Conservation (phyloP, 371 early-diverging fungal genomes). For the Funneliformis caledonium region DNA sequence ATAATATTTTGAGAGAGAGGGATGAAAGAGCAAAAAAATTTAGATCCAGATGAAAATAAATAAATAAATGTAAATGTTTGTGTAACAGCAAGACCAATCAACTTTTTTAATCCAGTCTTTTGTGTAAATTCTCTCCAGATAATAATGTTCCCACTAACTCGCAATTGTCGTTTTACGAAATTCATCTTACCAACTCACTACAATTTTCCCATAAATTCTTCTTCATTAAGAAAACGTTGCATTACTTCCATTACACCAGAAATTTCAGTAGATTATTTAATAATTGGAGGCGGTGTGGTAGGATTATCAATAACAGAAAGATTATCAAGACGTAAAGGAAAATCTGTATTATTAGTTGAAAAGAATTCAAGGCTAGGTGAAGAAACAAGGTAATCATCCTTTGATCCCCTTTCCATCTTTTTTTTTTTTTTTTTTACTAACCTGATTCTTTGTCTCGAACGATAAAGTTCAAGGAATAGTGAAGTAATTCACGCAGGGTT, state of each 20-base stretch:
- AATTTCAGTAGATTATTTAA: slow-evolving; percentile 67
- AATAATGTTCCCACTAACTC: too few species aligned
- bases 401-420: too few species aligned
- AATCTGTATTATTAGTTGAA: slow-evolving; percentile 64
- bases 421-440: background rate
- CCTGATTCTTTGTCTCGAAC: background rate
- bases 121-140: too few species aligned
- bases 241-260: slow-evolving; percentile 44
- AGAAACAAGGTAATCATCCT: slow-evolving; percentile 66
- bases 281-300: slow-evolving; percentile 83
- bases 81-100: too few species aligned
- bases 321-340: slow-evolving; percentile 52
- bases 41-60: too few species aligned
- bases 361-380: slow-evolving; percentile 66
- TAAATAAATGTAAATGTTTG: too few species aligned
- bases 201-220: background rate
- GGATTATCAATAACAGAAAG: slow-evolving; percentile 76
- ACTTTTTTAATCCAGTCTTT: too few species aligned
- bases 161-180: too few species aligned
- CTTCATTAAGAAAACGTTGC: background rate
- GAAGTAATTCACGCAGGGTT: slow-evolving; percentile 93
- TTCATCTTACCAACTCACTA: too few species aligned
- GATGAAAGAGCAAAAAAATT: too few species aligned
- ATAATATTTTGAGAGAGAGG: too few species aligned
- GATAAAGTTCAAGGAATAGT: slow-evolving; percentile 78